These are phyloP conservation scores for Mycena rebaudengoi DNA, from an alignment of 768 basidiomycete genomes.

Conservation along the genomic window DNA sequence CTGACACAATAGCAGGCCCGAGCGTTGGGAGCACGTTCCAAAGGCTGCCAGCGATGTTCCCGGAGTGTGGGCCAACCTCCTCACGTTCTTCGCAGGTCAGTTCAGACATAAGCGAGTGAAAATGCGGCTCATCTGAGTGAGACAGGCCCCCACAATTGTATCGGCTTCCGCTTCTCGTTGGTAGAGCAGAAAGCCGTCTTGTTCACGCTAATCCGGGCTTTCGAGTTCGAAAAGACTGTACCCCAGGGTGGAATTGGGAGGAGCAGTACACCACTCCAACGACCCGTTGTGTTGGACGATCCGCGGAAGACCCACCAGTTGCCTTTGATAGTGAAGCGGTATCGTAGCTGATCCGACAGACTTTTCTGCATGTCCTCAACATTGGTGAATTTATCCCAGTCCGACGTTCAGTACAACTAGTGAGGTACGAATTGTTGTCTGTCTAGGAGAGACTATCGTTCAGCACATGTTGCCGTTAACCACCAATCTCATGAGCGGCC, in stretches of 20 bases:
- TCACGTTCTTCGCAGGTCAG: conserved; percentile 68
- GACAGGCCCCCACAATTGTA: conserved; percentile 60
- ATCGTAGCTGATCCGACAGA: too few species aligned
- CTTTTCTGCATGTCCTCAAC: too few species aligned
- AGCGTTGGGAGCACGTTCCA: conserved; percentile 65
- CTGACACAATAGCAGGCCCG: conserved; percentile 55
- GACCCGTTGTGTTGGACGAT: not conserved
- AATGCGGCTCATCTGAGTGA: not conserved
- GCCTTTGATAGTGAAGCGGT: conserved; percentile 10
- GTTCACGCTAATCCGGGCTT: conserved; percentile 52
- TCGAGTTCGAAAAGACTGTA: conserved; percentile 49
- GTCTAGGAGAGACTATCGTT: too few species aligned
- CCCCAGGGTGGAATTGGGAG: conserved; percentile 7
- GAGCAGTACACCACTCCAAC: not conserved
- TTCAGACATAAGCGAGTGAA: not conserved
- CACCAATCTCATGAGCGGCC: too few species aligned
- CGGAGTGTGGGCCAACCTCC: conserved; percentile 66
- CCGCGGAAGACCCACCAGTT: not conserved
- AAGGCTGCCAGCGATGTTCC: conserved; percentile 56
- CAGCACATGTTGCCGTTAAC: too few species aligned
- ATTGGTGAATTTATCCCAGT: too few species aligned
- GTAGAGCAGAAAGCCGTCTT: conserved; percentile 60
- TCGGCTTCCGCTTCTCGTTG: conserved; percentile 72
- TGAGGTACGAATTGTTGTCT: too few species aligned
- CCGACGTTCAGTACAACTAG: too few species aligned